Percentiles rank a stretch among this genome's conserved stretches.
These are phyloP conservation scores for Teunomyces atbi DNA, from an alignment of 805 yeast genomes.

Conservation along the genomic window DNA sequence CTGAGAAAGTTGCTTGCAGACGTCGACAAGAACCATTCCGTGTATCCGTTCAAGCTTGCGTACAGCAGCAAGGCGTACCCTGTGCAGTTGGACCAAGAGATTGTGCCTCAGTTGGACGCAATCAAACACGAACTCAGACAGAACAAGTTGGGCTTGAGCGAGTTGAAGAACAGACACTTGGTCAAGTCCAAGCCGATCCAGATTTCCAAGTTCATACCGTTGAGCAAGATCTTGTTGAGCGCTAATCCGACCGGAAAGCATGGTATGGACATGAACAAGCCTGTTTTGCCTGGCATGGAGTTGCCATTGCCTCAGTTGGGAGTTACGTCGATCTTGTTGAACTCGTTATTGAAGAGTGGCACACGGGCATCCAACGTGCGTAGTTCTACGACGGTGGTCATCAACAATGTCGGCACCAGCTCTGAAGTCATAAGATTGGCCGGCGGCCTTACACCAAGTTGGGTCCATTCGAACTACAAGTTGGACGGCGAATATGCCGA, in stretches of 20 bases:
- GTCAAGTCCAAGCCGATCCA: constrained; percentile 72
- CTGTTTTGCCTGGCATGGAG: constrained; percentile 70
- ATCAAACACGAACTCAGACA: constrained; percentile 57
- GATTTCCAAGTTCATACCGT: constrained; percentile 70
- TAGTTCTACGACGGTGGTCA: constrained; percentile 72
- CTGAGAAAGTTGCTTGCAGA: constrained; percentile 68
- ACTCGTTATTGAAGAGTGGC: constrained; percentile 53
- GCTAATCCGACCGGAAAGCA: constrained; percentile 66
- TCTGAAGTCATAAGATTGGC: constrained; percentile 70
- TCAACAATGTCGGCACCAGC: constrained; percentile 40
- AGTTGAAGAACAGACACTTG: constrained; percentile 75
- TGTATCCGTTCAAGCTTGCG: constrained; percentile 86
- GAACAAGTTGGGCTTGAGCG: constrained; percentile 73
- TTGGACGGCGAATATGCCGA: constrained; percentile 47
- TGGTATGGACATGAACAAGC: constrained; percentile 66
- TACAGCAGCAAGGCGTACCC: constrained; percentile 68
- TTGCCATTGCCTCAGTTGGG: constrained; percentile 74
- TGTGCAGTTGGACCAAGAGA: constrained; percentile 38
- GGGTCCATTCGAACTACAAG: constrained; percentile 81
- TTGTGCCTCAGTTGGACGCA: constrained; percentile 39
- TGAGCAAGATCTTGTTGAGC: constrained; percentile 58
- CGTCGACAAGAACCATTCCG: constrained; percentile 74
- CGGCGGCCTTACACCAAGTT: constrained; percentile 80
- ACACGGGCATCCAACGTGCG: constrained; percentile 52
- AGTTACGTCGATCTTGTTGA: constrained; percentile 64